Base-by-base conservation (phyloP, 805 yeast genomes). In the Danielia reshetovae region DNA sequence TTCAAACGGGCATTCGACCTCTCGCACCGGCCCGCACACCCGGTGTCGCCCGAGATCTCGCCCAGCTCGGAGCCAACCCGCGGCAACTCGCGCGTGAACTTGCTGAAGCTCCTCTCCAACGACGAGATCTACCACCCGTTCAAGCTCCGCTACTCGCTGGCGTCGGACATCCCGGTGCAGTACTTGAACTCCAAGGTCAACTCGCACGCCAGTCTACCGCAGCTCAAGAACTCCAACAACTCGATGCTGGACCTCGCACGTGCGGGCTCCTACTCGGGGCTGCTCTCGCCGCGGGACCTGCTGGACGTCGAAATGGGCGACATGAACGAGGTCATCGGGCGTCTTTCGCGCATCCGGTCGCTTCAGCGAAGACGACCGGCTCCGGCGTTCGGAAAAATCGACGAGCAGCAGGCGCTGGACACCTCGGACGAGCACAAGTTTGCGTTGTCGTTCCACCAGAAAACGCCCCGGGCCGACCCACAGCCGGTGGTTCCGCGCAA, bases 41-140 rank as follows among this genome's bases (percentile, higher is more conserved):
- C 70, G 4, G 48, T 58, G 7, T 55, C 64, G 29, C 73, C 73
- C 4, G 70, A 63, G 37, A 63, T 66, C 2, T 63, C 70, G 14
- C 73, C 73, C 16, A 55, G 43, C 18, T 59, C 68, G 5, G 65
- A 59, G 35, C 72, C 73, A 5, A 59, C 70, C 9, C 46, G 69
- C 34, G 51, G 56, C 31, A 67, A 67, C 38, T 62, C 70, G 5
- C 63, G 65, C 11, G 59, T 67, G 16, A 70, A 67, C 41, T 52
- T 67, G 31, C 46, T 60, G 18, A 64, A 64, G 36, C 42, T 66
- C 23, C 32, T 47, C 11, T 54, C 55, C 22, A 59, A 62, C 40
- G 57, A 62, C 33, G 68, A 60, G 10, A 59, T 62, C 23, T 60
- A 60, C 33, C 54, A 48, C 29, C 73, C 73, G 11, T 53, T 67